Evolutionary conservation across 768 basidiomycete genomes (phyloP).

Genomic region (Mycena crocata): DNA sequence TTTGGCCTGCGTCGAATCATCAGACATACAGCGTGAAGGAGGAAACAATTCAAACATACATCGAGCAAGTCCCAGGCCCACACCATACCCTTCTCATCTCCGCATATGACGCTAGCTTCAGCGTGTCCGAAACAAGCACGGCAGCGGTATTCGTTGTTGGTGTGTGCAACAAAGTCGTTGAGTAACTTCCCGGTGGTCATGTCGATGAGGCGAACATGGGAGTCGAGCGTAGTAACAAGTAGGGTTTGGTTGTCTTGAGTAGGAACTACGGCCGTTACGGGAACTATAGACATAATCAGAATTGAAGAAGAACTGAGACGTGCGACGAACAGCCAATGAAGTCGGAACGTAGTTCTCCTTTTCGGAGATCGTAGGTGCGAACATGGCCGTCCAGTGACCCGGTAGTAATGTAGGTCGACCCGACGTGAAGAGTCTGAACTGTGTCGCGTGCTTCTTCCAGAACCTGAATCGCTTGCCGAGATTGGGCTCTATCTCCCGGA

Average conservation of each 20-base stretch:
- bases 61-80: constrained; percentile 96
- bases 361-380: constrained; percentile 94
- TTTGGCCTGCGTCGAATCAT: constrained; percentile 64
- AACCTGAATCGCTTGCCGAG: constrained; percentile 88
- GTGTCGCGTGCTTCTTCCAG: constrained; percentile 91
- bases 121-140: constrained; percentile 86
- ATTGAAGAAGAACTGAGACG: constrained; percentile 8
- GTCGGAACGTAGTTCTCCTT: constrained; percentile 90
- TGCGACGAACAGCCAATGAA: constrained; percentile 84
- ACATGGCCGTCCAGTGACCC: constrained; percentile 94
- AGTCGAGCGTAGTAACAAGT: constrained; percentile 87
- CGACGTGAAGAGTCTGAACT: constrained; percentile 82
- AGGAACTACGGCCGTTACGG: constrained; percentile 85
- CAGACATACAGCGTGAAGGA: constrained; percentile 8
- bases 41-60: constrained; percentile 54
- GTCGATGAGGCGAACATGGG: constrained; percentile 89
- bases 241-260: constrained; percentile 85
- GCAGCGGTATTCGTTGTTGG: constrained; percentile 79
- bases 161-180: constrained; percentile 86
- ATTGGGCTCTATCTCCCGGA: constrained; percentile 65
- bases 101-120: constrained; percentile 85
- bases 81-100: constrained; percentile 90
- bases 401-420: constrained; percentile 72
- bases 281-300: constrained; percentile 63
- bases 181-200: constrained; percentile 82